phyloP scores from a whole-genome alignment of 2,329 filamentous ascomycete species.

The Aspergillus amoenus region DNA sequence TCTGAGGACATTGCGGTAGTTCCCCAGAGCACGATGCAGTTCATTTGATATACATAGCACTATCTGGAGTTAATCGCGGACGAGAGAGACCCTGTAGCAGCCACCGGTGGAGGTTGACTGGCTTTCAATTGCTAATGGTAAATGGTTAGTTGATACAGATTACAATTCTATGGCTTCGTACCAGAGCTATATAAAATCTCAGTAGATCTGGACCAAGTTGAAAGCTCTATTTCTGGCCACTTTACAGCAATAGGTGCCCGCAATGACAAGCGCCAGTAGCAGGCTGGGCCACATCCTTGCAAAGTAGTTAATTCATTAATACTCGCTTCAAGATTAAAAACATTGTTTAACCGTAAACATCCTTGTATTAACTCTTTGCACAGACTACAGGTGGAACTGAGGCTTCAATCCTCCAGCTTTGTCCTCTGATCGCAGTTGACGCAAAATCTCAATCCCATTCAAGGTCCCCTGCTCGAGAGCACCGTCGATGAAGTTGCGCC shows the following conservation, averaged over 20 bases:
- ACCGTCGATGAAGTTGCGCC: too few relatives aligned
- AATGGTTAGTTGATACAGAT: background rate
- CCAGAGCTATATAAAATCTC: background rate
- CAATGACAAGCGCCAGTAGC: conserved; percentile 6
- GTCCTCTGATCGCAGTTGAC: too few relatives aligned
- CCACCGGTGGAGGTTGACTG: conserved; percentile 2
- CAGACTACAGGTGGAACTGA: too few relatives aligned
- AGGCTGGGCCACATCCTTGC: too few relatives aligned
- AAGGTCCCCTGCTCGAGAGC: too few relatives aligned
- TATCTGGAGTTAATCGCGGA: conserved; percentile 3
- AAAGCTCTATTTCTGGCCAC: background rate
- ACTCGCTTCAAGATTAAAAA: too few relatives aligned
- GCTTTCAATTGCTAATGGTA: conserved; percentile 9
- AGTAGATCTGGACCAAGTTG: conserved; percentile 4
- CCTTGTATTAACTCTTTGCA: too few relatives aligned
- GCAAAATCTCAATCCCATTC: too few relatives aligned
- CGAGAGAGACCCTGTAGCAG: conserved; percentile 9
- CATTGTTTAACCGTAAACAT: too few relatives aligned
- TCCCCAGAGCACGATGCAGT: background rate
- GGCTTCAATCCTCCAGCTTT: too few relatives aligned
- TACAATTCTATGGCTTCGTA: background rate
- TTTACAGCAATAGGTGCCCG: background rate
- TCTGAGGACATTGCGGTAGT: background rate
- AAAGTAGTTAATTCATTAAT: too few relatives aligned
- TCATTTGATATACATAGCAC: background rate